Percentiles rank a stretch among this genome's conserved stretches.
phyloP scores from a whole-genome alignment of 352 stramenopile species.

The Phytophthora tubulina region DNA sequence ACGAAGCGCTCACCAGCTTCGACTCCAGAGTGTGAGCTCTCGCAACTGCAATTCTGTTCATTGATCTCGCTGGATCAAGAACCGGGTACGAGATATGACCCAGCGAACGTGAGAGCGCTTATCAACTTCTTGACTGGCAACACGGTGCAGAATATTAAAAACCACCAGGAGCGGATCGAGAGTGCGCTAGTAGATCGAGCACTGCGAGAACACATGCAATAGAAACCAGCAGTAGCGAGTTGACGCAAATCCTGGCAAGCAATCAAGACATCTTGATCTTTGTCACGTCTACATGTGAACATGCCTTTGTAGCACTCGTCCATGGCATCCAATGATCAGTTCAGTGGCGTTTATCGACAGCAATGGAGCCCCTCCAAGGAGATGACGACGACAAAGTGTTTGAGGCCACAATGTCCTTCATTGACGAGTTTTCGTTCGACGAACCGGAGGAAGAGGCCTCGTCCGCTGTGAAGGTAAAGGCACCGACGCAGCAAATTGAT shows the following conservation, averaged over 20 bases:
- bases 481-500: neutral
- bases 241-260: slow-evolving; percentile 18
- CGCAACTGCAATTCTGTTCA: slow-evolving; percentile 62
- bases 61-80: slow-evolving; percentile 61
- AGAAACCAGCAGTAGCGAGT: slow-evolving; percentile 4
- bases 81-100: slow-evolving; percentile 31
- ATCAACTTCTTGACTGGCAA: slow-evolving; percentile 58
- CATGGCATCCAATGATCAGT: neutral
- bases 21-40: slow-evolving; percentile 37
- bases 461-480: slow-evolving; percentile 4
- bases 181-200: slow-evolving; percentile 41
- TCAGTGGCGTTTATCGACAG: neutral
- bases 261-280: slow-evolving; percentile 25
- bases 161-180: slow-evolving; percentile 57
- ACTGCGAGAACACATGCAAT: slow-evolving; percentile 27
- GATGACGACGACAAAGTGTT: slow-evolving; percentile 32
- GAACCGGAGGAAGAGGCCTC: slow-evolving; percentile 16
- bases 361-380: slow-evolving; percentile 14
- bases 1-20: slow-evolving; percentile 49
- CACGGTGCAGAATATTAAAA: slow-evolving; percentile 47
- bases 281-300: slow-evolving; percentile 4
- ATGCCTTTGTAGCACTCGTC: slow-evolving; percentile 29
- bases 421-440: slow-evolving; percentile 35
- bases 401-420: slow-evolving; percentile 37
- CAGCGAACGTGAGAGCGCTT: slow-evolving; percentile 42